phyloP scores from a whole-genome alignment of 1,284 basidiomycete species.

The Pulveroboletus sp. region DNA sequence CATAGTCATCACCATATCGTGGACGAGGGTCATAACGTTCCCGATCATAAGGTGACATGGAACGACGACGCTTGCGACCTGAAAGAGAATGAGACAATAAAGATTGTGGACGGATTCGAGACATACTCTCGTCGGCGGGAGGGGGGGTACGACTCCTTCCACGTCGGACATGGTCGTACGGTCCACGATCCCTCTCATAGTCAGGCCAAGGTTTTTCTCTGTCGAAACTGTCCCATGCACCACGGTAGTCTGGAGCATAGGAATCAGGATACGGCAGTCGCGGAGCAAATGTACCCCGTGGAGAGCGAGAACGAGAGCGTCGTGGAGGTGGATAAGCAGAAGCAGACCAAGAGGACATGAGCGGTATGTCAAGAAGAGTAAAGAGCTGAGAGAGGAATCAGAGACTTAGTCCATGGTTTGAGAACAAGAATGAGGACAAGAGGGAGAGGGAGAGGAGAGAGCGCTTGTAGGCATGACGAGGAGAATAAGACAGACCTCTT shows the following conservation, averaged over 20 bases:
- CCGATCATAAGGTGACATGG: slow-evolving; percentile 79
- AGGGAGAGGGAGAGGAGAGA: slow-evolving; percentile 50
- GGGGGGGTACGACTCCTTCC: slow-evolving; percentile 74
- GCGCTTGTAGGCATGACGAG: slow-evolving; percentile 70
- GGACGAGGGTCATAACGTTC: slow-evolving; percentile 80
- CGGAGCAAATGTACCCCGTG: slow-evolving; percentile 52
- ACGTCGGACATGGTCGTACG: slow-evolving; percentile 60
- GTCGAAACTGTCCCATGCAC: slow-evolving; percentile 69
- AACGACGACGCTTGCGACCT: slow-evolving; percentile 80
- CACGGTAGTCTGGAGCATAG: slow-evolving; percentile 56
- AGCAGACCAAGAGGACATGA: slow-evolving; percentile 64
- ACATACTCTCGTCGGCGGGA: slow-evolving; percentile 65
- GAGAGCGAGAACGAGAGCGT: slow-evolving; percentile 80
- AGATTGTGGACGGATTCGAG: neutral
- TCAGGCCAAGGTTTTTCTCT: slow-evolving; percentile 66
- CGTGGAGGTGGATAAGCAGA: slow-evolving; percentile 69
- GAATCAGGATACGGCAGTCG: slow-evolving; percentile 60
- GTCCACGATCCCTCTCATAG: slow-evolving; percentile 67
- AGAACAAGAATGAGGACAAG: slow-evolving; percentile 73
- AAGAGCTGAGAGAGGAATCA: slow-evolving; percentile 67
- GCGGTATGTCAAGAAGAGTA: slow-evolving; percentile 55
- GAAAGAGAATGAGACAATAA: slow-evolving; percentile 30
- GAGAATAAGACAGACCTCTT: slow-evolving; percentile 83
- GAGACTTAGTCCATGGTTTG: slow-evolving; percentile 62
- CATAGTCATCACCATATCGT: slow-evolving; percentile 76